These are phyloP conservation scores for Puccinia coronata DNA, from an alignment of 1,284 basidiomycete species.

Conservation along the genomic window DNA sequence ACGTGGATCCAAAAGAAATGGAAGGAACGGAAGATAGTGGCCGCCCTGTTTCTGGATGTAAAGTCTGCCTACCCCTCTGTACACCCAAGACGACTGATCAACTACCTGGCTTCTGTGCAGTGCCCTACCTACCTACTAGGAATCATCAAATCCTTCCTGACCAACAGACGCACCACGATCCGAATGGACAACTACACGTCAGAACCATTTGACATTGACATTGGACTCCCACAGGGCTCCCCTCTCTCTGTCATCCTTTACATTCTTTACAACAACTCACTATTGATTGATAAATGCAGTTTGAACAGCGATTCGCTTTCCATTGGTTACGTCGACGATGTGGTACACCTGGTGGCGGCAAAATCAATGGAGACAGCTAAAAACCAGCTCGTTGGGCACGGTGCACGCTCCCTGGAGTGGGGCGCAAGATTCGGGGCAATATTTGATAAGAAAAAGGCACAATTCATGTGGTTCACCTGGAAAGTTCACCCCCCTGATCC, in stretches of 20 bases:
- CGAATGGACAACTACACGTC: slow-evolving; percentile 1
- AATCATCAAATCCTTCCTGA: neutral
- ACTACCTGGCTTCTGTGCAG: neutral
- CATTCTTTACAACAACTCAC: slow-evolving; percentile 14
- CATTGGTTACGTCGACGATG: slow-evolving; percentile 19
- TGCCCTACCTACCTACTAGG: neutral
- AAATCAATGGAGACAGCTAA: neutral
- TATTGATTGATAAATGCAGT: neutral
- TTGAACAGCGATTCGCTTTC: neutral
- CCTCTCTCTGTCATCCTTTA: slow-evolving; percentile 24
- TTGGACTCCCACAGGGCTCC: slow-evolving; percentile 26
- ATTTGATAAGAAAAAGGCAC: neutral
- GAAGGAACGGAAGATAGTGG: neutral
- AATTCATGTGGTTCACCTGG: neutral
- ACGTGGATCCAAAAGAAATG: neutral
- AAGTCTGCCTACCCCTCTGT: slow-evolving; percentile 39
- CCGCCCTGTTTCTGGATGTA: slow-evolving; percentile 31
- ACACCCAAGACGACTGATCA: neutral
- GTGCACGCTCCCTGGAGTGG: neutral
- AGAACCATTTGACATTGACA: neutral
- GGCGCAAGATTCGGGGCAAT: neutral
- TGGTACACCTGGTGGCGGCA: slow-evolving; percentile 13
- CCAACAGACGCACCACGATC: neutral
- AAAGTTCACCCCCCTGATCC: neutral
- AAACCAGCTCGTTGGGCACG: neutral